Evolutionary conservation across 139 green algal species (phyloP), one percentile per base, ranked within the genome.

Genomic region (Coelastrella sp.): DNA sequence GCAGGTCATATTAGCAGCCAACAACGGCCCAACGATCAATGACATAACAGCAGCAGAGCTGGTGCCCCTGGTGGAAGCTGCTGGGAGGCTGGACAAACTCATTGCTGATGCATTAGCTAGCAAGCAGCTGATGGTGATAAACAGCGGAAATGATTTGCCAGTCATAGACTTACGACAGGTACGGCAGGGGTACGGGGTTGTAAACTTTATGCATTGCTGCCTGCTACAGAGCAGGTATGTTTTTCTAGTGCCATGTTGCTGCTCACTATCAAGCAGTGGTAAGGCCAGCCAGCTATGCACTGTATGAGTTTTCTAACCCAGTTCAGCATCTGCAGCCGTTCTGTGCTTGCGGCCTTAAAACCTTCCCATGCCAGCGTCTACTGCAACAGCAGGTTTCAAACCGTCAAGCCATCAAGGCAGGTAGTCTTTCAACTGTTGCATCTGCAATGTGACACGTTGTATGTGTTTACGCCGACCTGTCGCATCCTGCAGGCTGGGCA

Each of bases 41-140:
- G 98, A 99, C 95, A 97, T 99, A 80, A 99, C 98, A 13, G 96
- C 94, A 4, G 78, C 75, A 6, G 98, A 99, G 93, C 95, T 99
- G 47, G 56, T 81, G 20, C 90, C 86, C 0, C 76, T 98, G 58
- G 76, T 99, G 76, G 71, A 61, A 3, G 7, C 68, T 56, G 93
- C 93, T 3, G 85, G 73, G 4, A 22, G 87, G 32, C n/a, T 85
- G 19, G 94, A 95, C 20, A 20, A 68, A 3, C 13, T 92, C 89
- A 71, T 94, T 73, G 65, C 23, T 5, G 20, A 17, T 7, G 79
- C 90, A 4, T 47, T 91, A 32, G 47, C 61, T 5, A 77, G 82
- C 4, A 90, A 90, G 32, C n/a, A 64, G 56, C 86, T 99, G 73
- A 80, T 80, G 6, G 95, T 98, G 20, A 91, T 98, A 17, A 89